Conservation (phyloP, 345 rosid genomes). For the Syzygium oleosum region DNA sequence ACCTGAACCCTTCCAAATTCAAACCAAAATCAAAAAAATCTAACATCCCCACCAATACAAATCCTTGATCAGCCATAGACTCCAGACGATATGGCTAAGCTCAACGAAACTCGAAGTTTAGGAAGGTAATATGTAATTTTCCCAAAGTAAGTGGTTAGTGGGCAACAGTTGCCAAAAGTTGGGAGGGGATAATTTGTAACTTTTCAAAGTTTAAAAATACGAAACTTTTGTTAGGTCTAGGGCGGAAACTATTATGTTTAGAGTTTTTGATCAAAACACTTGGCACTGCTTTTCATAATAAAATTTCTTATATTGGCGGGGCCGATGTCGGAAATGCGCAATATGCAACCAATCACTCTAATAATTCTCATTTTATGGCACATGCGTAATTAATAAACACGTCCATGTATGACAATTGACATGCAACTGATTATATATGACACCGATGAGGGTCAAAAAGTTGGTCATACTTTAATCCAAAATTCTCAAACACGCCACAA, state of each 20-base stretch:
- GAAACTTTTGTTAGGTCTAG: too few species aligned
- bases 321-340: background rate
- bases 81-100: background rate
- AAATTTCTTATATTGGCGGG: background rate
- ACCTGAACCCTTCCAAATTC: background rate
- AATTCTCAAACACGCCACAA: background rate
- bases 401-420: background rate
- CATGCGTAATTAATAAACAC: background rate
- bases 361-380: background rate
- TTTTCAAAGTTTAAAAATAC: background rate
- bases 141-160: background rate
- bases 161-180: background rate
- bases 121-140: background rate
- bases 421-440: background rate
- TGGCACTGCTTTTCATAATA: background rate
- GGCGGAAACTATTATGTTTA: too few species aligned
- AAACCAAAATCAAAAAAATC: background rate
- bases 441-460: background rate
- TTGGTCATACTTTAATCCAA: background rate
- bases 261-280: background rate
- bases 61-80: background rate
- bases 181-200: background rate
- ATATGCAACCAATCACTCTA: background rate
- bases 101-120: background rate
- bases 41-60: background rate